phyloP scores from a whole-genome alignment of 139 green algal species.

The Tetradesmus lagerheimii region DNA sequence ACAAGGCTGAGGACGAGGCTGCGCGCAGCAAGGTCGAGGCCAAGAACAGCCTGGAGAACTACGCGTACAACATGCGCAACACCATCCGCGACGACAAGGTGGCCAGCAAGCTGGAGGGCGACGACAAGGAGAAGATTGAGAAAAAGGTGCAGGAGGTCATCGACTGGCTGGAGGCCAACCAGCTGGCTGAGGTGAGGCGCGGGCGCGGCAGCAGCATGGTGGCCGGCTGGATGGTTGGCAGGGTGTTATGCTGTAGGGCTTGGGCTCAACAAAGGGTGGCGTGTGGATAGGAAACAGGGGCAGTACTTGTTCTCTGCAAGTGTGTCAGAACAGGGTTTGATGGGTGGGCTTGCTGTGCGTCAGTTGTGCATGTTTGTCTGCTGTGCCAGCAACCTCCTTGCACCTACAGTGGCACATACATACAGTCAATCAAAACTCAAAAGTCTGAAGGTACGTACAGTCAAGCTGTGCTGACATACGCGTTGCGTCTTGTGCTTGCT shows the following conservation, averaged over 20 bases:
- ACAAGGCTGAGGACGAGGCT: slow-evolving; percentile 98
- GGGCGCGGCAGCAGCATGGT: too few relatives aligned
- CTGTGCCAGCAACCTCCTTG: not conserved
- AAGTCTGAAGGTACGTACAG: too few relatives aligned
- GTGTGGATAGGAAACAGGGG: too few relatives aligned
- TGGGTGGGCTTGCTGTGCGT: not conserved
- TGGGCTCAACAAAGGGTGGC: too few relatives aligned
- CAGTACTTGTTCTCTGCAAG: too few relatives aligned
- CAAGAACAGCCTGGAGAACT: slow-evolving; percentile 97
- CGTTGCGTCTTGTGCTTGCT: too few relatives aligned
- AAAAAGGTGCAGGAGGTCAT: slow-evolving; percentile 83
- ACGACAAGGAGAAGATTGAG: slow-evolving; percentile 94
- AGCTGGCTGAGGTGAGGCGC: slow-evolving; percentile 84
- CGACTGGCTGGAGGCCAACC: slow-evolving; percentile 90
- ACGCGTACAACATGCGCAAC: slow-evolving; percentile 96
- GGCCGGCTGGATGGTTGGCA: too few relatives aligned
- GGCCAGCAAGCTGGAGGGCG: slow-evolving; percentile 81
- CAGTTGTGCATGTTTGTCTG: not conserved
- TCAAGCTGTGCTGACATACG: too few relatives aligned
- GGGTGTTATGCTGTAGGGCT: too few relatives aligned
- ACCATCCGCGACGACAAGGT: slow-evolving; percentile 93
- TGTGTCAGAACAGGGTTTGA: too few relatives aligned
- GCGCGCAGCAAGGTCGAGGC: slow-evolving; percentile 92
- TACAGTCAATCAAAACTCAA: too few relatives aligned
- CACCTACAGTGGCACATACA: too few relatives aligned